phyloP scores from a whole-genome alignment of 2,329 filamentous ascomycete genomes.

The Elsinoe fawcettii region DNA sequence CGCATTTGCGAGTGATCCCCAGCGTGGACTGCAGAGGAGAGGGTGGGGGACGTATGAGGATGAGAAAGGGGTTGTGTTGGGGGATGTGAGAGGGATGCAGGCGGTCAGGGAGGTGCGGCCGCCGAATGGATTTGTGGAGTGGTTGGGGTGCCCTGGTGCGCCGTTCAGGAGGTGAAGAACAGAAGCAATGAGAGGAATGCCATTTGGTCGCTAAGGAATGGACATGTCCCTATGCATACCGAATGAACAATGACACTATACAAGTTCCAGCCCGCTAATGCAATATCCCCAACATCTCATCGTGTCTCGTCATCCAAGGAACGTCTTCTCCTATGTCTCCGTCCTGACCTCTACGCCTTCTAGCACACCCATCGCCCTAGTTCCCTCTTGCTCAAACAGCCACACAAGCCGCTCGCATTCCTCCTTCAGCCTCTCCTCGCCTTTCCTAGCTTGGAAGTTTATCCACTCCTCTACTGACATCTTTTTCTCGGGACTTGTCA shows the following conservation, averaged over 20 bases:
- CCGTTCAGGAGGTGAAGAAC: not conserved
- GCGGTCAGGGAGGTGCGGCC: not conserved
- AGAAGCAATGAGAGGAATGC: not conserved
- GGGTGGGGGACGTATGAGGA: not conserved
- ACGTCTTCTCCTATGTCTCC: conserved; percentile 41
- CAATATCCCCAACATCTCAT: not conserved
- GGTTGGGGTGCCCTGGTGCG: not conserved
- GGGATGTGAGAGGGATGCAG: not conserved
- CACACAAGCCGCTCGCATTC: conserved; percentile 80
- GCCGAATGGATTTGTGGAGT: not conserved
- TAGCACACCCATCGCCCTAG: conserved; percentile 65
- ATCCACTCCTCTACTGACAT: conserved; percentile 98
- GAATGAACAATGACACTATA: not conserved
- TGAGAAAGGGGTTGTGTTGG: not conserved
- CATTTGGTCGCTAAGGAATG: not conserved
- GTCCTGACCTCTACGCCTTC: conserved; percentile 58
- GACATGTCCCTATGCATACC: not conserved
- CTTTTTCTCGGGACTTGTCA: conserved; percentile 69
- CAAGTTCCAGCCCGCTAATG: not conserved
- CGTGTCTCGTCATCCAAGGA: not conserved
- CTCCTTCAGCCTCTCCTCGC: conserved; percentile 67
- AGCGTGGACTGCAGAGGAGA: not conserved
- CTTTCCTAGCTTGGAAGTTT: conserved; percentile 66
- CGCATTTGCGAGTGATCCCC: not conserved
- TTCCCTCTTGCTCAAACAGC: conserved; percentile 75